Percentiles rank a stretch among this genome's conserved stretches.
Conservation (phyloP, 2,329 filamentous ascomycete genomes). For the Monilinia aucupariae region DNA sequence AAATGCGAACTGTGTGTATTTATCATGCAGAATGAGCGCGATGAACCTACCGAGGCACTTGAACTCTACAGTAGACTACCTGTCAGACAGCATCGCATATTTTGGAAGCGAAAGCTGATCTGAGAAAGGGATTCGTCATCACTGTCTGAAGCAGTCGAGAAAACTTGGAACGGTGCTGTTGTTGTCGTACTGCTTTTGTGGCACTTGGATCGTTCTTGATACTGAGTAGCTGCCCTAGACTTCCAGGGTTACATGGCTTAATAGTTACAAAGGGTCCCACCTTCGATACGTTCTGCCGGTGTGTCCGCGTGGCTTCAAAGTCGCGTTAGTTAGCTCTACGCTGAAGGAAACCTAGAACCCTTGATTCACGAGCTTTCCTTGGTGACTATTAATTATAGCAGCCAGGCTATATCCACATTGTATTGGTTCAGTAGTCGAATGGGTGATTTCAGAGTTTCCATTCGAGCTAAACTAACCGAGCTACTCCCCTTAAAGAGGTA, state of each 20-base stretch:
- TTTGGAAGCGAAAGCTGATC: background rate
- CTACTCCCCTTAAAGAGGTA: too few species aligned
- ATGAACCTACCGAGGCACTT: background rate
- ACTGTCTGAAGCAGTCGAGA: background rate
- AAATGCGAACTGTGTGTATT: background rate
- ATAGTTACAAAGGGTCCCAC: background rate
- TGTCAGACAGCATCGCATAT: background rate
- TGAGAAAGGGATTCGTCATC: background rate
- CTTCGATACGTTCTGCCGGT: background rate
- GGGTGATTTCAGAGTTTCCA: too few species aligned
- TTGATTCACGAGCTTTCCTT: too few species aligned
- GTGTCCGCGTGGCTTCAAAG: too few species aligned
- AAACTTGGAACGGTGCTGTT: background rate
- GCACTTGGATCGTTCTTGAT: background rate
- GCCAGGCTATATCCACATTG: too few species aligned
- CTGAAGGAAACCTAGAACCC: too few species aligned
- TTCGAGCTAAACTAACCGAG: too few species aligned
- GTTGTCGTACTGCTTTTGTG: too few species aligned
- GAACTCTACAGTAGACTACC: background rate
- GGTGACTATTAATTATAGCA: too few species aligned
- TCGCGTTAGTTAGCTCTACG: too few species aligned
- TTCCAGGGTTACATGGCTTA: background rate
- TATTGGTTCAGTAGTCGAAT: too few species aligned
- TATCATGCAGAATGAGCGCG: background rate
- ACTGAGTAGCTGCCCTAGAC: background rate